Evolutionary conservation across 2,329 filamentous ascomycete species (phyloP).

Genomic region (Trichoderma oligosporum): DNA sequence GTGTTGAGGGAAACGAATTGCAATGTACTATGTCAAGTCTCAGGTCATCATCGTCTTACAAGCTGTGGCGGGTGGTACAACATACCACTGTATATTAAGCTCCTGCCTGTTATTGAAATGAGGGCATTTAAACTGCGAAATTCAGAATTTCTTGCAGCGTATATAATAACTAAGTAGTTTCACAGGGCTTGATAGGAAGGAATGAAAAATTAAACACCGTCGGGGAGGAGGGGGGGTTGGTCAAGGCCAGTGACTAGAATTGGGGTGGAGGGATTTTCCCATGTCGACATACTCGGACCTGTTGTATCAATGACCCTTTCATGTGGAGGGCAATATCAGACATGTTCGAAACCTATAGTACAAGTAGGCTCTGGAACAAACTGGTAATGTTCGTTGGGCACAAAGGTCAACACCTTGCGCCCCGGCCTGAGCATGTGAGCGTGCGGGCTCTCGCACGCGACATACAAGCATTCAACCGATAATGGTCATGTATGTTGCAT

Average conservation of each 20-base stretch:
- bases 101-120: conserved; percentile 2
- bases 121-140: not conserved
- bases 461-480: not conserved
- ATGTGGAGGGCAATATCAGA: not conserved
- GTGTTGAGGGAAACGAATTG: not conserved
- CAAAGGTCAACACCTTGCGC: not conserved
- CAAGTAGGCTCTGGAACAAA: not conserved
- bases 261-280: conserved; percentile 4
- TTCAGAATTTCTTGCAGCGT: not conserved
- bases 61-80: not conserved
- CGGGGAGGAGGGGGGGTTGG: not conserved
- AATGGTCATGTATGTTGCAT: not conserved
- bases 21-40: not conserved
- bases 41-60: not conserved
- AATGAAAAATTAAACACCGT: not conserved
- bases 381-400: not conserved
- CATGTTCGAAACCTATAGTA: not conserved
- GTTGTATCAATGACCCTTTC: not conserved
- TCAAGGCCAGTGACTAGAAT: not conserved
- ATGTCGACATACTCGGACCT: not conserved
- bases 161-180: not conserved
- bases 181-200: not conserved
- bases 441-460: not conserved
- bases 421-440: not conserved
- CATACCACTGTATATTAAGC: not conserved